These are phyloP conservation scores for Prunus davidiana DNA, from an alignment of 306 rosid species.

Conservation along the genomic window DNA sequence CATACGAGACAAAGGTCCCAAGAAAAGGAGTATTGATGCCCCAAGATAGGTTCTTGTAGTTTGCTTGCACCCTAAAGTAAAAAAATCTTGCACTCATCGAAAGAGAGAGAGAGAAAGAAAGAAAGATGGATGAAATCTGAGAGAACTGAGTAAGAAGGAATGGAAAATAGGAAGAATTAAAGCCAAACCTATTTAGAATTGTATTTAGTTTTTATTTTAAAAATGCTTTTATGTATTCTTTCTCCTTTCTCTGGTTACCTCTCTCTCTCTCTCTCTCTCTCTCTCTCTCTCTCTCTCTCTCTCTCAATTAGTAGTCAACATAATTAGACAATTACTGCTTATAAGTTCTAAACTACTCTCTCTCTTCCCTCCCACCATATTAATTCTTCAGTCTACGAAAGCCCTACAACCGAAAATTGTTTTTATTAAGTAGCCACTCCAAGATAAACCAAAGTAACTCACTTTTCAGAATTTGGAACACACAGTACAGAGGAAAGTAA, in stretches of 20 bases:
- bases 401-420: background rate
- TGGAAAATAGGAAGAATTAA: background rate
- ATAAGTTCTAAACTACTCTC: background rate
- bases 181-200: background rate
- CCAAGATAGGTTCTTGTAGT: background rate
- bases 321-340: background rate
- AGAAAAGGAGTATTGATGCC: background rate
- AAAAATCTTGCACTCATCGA: background rate
- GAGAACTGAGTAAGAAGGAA: background rate
- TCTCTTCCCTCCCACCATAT: background rate
- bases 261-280: background rate
- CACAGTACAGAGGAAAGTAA: background rate
- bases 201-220: too few relatives aligned
- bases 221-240: background rate
- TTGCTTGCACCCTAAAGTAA: background rate
- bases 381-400: background rate
- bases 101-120: background rate
- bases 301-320: too few relatives aligned
- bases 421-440: background rate
- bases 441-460: background rate
- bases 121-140: background rate
- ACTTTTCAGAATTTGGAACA: background rate
- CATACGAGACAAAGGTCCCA: background rate
- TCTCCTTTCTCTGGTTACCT: background rate
- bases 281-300: background rate